phyloP scores from a whole-genome alignment of 78 protist genomes.

The Dictyostelium intermedium region DNA sequence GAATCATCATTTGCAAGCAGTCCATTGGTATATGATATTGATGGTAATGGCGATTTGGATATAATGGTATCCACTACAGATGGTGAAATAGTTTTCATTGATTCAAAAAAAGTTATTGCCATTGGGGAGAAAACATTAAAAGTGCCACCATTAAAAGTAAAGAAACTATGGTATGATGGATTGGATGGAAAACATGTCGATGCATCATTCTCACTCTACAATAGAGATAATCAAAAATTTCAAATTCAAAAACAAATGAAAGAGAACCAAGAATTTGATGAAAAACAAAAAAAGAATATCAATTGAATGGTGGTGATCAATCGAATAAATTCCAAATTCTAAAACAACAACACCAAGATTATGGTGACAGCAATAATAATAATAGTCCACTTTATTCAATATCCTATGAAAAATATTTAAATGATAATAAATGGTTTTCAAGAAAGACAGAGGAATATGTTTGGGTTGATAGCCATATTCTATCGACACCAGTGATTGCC shows the following conservation, averaged over 20 bases:
- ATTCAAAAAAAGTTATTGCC: conserved; percentile 25
- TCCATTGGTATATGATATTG: conserved; percentile 74
- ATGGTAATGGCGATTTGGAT: conserved; percentile 87
- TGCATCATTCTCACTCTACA: conserved; percentile 49
- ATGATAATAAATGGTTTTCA: conserved; percentile 17
- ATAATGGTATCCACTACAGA: conserved; percentile 84
- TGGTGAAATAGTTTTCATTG: conserved; percentile 79
- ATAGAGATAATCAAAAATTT: conserved; percentile 18
- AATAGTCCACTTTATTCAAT: conserved; percentile 3
- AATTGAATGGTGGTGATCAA: neutral
- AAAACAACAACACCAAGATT: neutral
- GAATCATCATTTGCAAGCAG: conserved; percentile 42
- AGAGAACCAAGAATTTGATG: neutral
- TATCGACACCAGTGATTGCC: conserved; percentile 90
- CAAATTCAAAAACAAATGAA: neutral
- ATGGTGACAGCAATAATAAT: neutral
- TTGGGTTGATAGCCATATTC: conserved; percentile 89
- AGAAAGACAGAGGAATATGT: neutral
- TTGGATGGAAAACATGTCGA: conserved; percentile 52
- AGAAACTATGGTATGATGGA: conserved; percentile 77
- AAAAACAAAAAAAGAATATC: neutral
- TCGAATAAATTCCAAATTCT: neutral
- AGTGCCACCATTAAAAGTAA: conserved; percentile 85
- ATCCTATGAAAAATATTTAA: neutral
- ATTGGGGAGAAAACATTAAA: conserved; percentile 23